Evolutionary conservation across 352 stramenopile species (phyloP).

Genomic region (Globisporangium cylindrosporum): DNA sequence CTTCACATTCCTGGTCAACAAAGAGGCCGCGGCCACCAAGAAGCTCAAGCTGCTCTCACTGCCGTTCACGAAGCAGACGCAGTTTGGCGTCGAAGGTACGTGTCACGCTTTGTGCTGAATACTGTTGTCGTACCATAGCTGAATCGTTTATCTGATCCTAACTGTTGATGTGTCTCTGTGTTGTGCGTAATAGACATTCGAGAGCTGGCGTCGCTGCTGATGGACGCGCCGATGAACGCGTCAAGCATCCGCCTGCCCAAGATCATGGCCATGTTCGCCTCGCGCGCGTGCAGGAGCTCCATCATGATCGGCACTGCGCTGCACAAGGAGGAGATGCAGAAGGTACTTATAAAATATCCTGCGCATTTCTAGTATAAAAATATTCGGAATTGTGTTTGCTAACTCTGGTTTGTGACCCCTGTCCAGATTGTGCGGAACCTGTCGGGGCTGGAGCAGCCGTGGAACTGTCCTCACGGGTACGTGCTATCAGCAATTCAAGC

Average conservation of each 20-base stretch:
- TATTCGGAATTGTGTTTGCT: too few species aligned
- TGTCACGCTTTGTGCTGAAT: not conserved
- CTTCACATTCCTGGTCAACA: conserved; percentile 80
- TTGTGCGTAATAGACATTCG: conserved; percentile 64
- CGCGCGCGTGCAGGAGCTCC: conserved; percentile 90
- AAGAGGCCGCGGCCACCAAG: conserved; percentile 40
- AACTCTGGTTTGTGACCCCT: too few species aligned
- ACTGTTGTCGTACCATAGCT: not conserved
- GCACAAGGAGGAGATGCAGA: conserved; percentile 90
- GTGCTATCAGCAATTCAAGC: not conserved
- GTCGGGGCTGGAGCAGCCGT: conserved; percentile 90
- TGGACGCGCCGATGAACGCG: conserved; percentile 54
- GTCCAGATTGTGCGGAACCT: conserved; percentile 86
- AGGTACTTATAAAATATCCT: conserved; percentile 34
- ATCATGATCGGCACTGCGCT: conserved; percentile 97
- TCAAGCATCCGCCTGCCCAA: conserved; percentile 89
- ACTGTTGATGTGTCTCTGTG: not conserved
- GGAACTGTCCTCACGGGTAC: conserved; percentile 94
- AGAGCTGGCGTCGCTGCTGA: conserved; percentile 83
- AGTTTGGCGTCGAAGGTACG: conserved; percentile 80
- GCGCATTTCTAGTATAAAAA: too few species aligned
- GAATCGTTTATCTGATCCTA: not conserved
- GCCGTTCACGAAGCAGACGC: conserved; percentile 86
- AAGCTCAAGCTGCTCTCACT: conserved; percentile 75
- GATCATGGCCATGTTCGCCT: conserved; percentile 96